Evolutionary conservation across 345 rosid genomes (phyloP), one percentile per base, ranked within the genome.

Genomic region (Boechera stricta): DNA sequence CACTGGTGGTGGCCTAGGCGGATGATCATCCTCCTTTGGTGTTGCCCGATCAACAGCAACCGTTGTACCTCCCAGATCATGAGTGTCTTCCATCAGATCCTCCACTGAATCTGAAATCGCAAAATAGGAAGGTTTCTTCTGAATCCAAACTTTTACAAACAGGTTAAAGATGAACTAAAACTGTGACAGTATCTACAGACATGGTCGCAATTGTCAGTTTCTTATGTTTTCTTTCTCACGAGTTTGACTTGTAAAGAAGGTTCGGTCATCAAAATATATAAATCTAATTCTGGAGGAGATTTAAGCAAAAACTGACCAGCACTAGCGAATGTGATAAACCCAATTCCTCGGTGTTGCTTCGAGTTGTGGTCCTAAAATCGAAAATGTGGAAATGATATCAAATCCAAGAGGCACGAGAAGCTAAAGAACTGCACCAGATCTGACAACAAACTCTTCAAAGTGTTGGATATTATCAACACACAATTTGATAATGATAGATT

Each of bases 31-130:
- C 52, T 95, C 99, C 91, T 93, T 96, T 3, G 98, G 99, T 35
- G 97, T 93, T 72, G 99, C 99, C 65, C 97, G 90, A 74, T 96
- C 99, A 82, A 93, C 96, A 59, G 93, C 96, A 35, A 96, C 90
- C 3, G 89, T 78, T 29, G 94, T 84, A 76, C 98, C 98, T 71
- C 96, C 99, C 75, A 96, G 65, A 71, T 96, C 97, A 88, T 96
- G 99, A 72, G 88, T 84, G 70, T 93, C 98, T 69, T 76, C 82
- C 99, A 96, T 96, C 83, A 96, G 74, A 77, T 57, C 85, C 64
- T 96, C 98, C 77, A 96, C 99, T 60, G 99, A 87, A 60, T 93
- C 98, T 96, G 82, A 31, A 67, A 6, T 33, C 29, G 67, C 47
- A 52, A 67, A 53, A 58, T 9, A 51, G 0, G 67, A 51, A 42